Evolutionary conservation across 257 asterid species (phyloP).

Genomic region (Salvia miltiorrhiza): DNA sequence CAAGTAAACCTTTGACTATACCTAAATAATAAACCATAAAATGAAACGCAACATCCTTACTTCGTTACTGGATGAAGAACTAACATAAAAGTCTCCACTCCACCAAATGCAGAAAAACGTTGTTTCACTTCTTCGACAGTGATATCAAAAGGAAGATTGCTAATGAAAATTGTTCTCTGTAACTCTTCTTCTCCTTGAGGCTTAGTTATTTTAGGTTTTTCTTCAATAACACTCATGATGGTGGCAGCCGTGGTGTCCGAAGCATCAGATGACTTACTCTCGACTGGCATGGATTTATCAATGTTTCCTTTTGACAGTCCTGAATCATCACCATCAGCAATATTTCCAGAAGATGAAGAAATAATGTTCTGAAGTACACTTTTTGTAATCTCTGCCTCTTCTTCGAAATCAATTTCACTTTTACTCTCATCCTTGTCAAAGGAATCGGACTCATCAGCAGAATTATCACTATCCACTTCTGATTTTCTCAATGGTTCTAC

Average conservation of each 20-base stretch:
- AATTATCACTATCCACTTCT: constrained; percentile 30
- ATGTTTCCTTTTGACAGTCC: constrained; percentile 31
- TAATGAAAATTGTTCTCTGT: constrained; percentile 73
- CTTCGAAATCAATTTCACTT: constrained; percentile 52
- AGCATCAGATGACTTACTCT: constrained; percentile 2
- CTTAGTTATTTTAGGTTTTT: constrained; percentile 28
- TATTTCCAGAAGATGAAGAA: constrained; percentile 41
- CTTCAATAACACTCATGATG: constrained; percentile 10
- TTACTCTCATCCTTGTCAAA: too few species aligned
- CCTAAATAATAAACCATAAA: constrained; percentile 4
- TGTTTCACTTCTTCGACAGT: constrained; percentile 73
- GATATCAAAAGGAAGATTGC: constrained; percentile 81
- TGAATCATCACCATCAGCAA: constrained; percentile 28
- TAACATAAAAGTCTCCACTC: too few species aligned
- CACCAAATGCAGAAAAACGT: constrained; percentile 83
- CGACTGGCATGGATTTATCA: constrained; percentile 32
- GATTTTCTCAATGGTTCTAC: constrained; percentile 38
- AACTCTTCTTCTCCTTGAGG: constrained; percentile 66
- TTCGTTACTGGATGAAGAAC: constrained; percentile 88
- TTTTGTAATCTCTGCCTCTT: constrained; percentile 74
- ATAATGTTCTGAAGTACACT: constrained; percentile 61
- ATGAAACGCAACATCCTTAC: constrained; percentile 36
- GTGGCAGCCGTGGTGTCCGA: constrained; percentile 10
- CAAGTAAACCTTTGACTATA: neutral
- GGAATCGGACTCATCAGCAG: too few species aligned